These are phyloP conservation scores for Ilex aquifolium DNA, from an alignment of 257 asterid species.

Conservation along the genomic window DNA sequence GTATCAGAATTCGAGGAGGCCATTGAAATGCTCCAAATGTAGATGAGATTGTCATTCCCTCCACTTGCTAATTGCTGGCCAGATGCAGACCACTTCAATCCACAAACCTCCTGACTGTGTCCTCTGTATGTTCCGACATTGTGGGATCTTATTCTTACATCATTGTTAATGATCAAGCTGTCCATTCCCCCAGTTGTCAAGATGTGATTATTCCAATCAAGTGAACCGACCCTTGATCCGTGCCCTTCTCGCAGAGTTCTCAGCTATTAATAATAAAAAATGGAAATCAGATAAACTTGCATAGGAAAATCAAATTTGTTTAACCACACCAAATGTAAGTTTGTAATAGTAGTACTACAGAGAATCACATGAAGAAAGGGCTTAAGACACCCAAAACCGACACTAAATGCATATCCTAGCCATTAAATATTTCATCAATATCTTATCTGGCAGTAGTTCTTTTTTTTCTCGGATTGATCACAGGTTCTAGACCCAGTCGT, in stretches of 20 bases:
- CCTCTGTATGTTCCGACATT: conserved; percentile 26
- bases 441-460: too few species aligned
- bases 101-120: conserved; percentile 29
- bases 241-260: conserved; percentile 37
- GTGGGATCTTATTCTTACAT: conserved; percentile 25
- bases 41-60: conserved; percentile 30
- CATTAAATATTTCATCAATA: too few species aligned
- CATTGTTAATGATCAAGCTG: conserved; percentile 28
- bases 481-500: too few species aligned
- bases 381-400: too few species aligned
- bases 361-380: too few species aligned
- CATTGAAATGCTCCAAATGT: conserved; percentile 24
- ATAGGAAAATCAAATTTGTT: too few species aligned
- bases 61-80: conserved; percentile 43
- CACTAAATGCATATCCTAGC: too few species aligned
- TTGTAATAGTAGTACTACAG: too few species aligned
- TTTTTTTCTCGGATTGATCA: too few species aligned
- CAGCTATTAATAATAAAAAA: conserved; percentile 11
- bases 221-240: conserved; percentile 29
- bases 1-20: conserved; percentile 22
- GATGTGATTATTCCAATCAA: conserved; percentile 37
- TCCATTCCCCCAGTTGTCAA: conserved; percentile 40
- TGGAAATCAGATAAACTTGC: background rate
- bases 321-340: too few species aligned
- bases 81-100: conserved; percentile 32